Conservation (phyloP, 371 early-diverging fungal species). For the Mucor piriformis region DNA sequence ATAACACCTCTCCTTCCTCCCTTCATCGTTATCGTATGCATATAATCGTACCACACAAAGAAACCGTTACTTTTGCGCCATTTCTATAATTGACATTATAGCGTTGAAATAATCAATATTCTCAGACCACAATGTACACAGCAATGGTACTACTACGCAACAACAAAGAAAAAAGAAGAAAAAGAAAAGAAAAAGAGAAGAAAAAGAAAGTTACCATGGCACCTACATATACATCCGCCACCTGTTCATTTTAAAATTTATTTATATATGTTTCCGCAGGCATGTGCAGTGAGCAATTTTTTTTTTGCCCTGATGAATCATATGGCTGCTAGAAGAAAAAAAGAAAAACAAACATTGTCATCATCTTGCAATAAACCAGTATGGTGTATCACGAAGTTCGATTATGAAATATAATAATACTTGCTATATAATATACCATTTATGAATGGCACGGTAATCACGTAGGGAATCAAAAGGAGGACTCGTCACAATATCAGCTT, state of each 20-base stretch:
- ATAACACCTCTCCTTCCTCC: too few species aligned
- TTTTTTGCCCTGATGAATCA: not conserved
- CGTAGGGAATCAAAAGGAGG: not conserved
- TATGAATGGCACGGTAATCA: not conserved
- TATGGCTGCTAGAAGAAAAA: not conserved
- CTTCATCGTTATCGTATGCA: too few species aligned
- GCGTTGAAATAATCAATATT: too few species aligned
- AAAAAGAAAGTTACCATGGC: not conserved
- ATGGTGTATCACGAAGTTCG: not conserved
- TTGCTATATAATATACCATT: not conserved
- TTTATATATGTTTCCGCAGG: conserved; percentile 1
- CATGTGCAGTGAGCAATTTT: not conserved
- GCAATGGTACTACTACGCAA: not conserved
- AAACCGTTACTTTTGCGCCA: too few species aligned
- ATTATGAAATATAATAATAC: not conserved
- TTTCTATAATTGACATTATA: too few species aligned
- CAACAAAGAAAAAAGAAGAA: not conserved
- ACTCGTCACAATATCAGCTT: not conserved
- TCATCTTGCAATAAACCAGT: not conserved
- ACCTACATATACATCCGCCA: not conserved
- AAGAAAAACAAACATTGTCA: not conserved
- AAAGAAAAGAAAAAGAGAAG: not conserved
- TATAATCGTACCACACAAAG: too few species aligned
- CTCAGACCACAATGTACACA: not conserved
- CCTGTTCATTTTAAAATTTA: not conserved